Evolutionary conservation across 1,284 basidiomycete species (phyloP), one percentile per base, ranked within the genome.

Genomic region (Baeospora myosura): DNA sequence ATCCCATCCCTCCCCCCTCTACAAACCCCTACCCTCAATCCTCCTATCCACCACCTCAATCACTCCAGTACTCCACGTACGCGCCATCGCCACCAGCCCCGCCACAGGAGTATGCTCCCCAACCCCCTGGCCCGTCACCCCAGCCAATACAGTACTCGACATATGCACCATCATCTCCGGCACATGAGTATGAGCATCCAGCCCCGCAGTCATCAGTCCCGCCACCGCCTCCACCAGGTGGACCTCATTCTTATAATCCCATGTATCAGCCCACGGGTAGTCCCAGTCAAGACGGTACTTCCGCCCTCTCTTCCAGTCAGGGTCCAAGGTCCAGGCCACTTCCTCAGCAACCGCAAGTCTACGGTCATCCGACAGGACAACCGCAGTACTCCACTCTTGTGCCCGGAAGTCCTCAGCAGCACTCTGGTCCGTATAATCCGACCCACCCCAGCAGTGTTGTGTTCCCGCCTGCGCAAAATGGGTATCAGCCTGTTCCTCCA

Each of bases 251-350:
- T 5, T 52, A 66, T 12, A 66, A 63, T 43, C 66, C 66, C 43
- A 38, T 56, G 25, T 45, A 59, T 11, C 55, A 61, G 3, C 54
- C 58, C 2, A 57, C 60, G 5, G 52, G 58, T 11, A 58, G 61
- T 28, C 52, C 57, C 31, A 54, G 56, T 38, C 64, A 57, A 12
- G 63, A 55, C 35, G 62, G n/a, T n/a, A n/a, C n/a, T n/a, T n/a
- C n/a, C n/a, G n/a, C n/a, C n/a, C n/a, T n/a, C n/a, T n/a, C n/a
- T n/a, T n/a, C n/a, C n/a, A n/a, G n/a, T n/a, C n/a, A n/a, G n/a
- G n/a, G n/a, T n/a, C n/a, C n/a, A n/a, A n/a, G 66, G 10, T 79
- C 78, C 14, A 67, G 80, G 38, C 81, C 80, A 14, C 59, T 83
- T 8, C 80, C 81, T 20, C 67, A 62, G 41, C 65, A 68, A 43